These are phyloP conservation scores for Guadua angustifolia DNA, from an alignment of 176 grass and related monocot species.

Conservation along the genomic window DNA sequence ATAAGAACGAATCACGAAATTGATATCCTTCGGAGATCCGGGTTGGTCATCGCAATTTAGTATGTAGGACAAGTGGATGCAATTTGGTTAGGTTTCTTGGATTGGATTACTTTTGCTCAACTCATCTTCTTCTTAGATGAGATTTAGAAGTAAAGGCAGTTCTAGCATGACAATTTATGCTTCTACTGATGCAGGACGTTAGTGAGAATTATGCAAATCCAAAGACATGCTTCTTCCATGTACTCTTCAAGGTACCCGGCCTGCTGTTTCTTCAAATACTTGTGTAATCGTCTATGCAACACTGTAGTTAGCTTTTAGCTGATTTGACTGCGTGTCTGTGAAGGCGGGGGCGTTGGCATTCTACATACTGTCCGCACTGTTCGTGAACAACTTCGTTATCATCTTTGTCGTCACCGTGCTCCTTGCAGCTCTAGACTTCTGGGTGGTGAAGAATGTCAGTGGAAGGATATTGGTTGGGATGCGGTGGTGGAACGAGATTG, in stretches of 20 bases:
- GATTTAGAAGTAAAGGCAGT: neutral
- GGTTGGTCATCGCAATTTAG: neutral
- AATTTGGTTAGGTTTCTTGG: neutral
- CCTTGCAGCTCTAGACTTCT: slow-evolving; percentile 94
- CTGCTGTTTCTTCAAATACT: slow-evolving; percentile 1
- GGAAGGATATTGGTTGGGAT: slow-evolving; percentile 93
- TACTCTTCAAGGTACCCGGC: slow-evolving; percentile 83
- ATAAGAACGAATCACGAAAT: neutral
- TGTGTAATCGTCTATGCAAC: neutral
- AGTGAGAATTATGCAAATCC: slow-evolving; percentile 95
- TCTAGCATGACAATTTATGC: slow-evolving; percentile 5
- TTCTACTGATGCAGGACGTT: slow-evolving; percentile 50
- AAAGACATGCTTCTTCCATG: slow-evolving; percentile 93
- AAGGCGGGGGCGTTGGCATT: slow-evolving; percentile 79
- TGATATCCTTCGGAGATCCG: slow-evolving; percentile 23
- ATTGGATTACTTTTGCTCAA: neutral
- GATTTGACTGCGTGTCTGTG: slow-evolving; percentile 10
- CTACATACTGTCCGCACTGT: slow-evolving; percentile 87
- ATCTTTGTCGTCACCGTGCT: slow-evolving; percentile 97
- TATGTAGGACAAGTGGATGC: neutral
- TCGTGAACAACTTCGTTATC: slow-evolving; percentile 94
- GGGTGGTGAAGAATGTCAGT: slow-evolving; percentile 97
- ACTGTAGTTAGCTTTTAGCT: neutral
- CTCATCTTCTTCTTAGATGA: neutral
- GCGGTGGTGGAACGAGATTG: slow-evolving; percentile 99